phyloP scores from a whole-genome alignment of 139 green algal genomes.

The Volvox africanus region DNA sequence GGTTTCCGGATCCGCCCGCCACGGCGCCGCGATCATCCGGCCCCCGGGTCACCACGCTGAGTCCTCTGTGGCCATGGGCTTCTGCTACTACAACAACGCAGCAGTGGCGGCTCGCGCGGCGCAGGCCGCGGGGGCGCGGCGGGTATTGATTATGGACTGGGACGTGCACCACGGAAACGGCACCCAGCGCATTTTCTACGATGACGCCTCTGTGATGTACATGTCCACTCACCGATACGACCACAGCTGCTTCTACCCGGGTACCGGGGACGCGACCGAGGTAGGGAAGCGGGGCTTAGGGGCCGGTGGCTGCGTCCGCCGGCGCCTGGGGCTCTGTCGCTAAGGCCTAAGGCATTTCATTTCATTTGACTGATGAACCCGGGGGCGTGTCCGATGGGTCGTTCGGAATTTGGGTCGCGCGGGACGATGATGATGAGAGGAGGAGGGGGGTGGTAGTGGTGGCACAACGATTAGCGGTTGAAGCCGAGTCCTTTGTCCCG shows the following conservation, averaged over 20 bases:
- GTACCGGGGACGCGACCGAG: constrained; percentile 61
- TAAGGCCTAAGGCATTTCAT: too few relatives aligned
- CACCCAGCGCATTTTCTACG: constrained; percentile 82
- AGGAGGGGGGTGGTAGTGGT: too few relatives aligned
- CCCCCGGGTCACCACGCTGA: constrained; percentile 84
- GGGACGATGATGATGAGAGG: too few relatives aligned
- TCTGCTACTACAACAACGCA: constrained; percentile 92
- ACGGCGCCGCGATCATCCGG: constrained; percentile 66
- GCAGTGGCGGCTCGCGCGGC: constrained; percentile 72
- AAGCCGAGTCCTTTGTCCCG: too few relatives aligned
- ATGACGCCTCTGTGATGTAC: constrained; percentile 82
- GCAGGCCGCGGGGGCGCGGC: constrained; percentile 53
- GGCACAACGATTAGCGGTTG: too few relatives aligned
- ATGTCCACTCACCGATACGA: constrained; percentile 80
- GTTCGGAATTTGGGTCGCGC: too few relatives aligned
- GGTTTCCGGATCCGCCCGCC: constrained; percentile 48
- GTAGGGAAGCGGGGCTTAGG: background rate
- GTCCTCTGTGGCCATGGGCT: constrained; percentile 80
- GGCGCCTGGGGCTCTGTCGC: too few relatives aligned
- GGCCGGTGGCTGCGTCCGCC: too few relatives aligned
- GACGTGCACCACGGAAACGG: constrained; percentile 89
- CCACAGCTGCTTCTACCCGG: constrained; percentile 71
- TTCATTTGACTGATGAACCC: too few relatives aligned
- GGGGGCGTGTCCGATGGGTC: too few relatives aligned
- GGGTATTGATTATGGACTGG: constrained; percentile 85